Percentiles rank a stretch among this genome's conserved stretches.
Conservation (phyloP, 2,329 filamentous ascomycete genomes). For the Myriosclerotinia scirpicola region DNA sequence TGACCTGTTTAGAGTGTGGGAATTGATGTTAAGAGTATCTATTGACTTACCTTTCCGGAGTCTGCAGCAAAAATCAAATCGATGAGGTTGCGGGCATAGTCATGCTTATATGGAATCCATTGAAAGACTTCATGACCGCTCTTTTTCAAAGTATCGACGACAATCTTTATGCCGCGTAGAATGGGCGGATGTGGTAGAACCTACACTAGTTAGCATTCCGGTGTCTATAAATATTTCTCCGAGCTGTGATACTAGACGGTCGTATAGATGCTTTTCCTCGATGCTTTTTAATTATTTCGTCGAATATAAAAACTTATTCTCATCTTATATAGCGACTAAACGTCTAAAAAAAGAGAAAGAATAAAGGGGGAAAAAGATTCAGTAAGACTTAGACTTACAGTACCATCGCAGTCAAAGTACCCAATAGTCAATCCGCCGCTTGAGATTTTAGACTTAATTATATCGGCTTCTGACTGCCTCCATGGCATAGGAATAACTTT, state of each 20-base stretch:
- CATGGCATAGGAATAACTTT: constrained; percentile 47
- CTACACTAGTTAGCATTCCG: background rate
- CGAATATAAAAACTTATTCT: constrained; percentile 26
- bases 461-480: constrained; percentile 37
- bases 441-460: constrained; percentile 41
- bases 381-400: constrained; percentile 29
- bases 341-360: too few relatives aligned
- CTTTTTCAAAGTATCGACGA: constrained; percentile 49
- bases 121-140: constrained; percentile 54
- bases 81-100: constrained; percentile 36
- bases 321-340: too few relatives aligned
- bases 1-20: background rate
- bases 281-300: too few relatives aligned
- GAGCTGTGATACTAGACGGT: too few relatives aligned
- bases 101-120: constrained; percentile 41
- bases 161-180: constrained; percentile 51
- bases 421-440: constrained; percentile 43
- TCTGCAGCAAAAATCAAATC: constrained; percentile 36
- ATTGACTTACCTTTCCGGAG: constrained; percentile 27
- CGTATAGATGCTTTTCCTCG: too few relatives aligned
- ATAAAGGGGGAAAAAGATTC: too few relatives aligned
- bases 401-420: constrained; percentile 41
- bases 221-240: background rate
- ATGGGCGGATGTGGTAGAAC: constrained; percentile 55
- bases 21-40: background rate